Conservation (phyloP, 1,139 yeast genomes). For the Yamadazyma sp. region DNA sequence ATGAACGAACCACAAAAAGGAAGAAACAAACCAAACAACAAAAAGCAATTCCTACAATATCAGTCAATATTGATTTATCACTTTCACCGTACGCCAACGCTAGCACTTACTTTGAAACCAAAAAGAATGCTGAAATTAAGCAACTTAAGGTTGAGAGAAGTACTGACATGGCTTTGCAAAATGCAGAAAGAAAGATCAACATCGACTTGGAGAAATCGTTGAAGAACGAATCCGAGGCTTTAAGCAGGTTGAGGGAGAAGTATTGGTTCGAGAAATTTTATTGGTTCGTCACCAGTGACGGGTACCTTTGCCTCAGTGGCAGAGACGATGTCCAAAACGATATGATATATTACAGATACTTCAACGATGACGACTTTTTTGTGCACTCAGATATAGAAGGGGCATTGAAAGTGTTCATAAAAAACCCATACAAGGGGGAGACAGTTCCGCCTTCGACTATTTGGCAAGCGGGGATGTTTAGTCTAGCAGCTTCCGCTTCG, state of each 20-base stretch:
- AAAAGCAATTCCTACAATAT: slow-evolving; percentile 20
- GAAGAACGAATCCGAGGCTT: slow-evolving; percentile 61
- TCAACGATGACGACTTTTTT: slow-evolving; percentile 68
- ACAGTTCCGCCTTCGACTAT: slow-evolving; percentile 81
- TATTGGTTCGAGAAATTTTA: slow-evolving; percentile 92
- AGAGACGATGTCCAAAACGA: slow-evolving; percentile 85
- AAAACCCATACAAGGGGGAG: slow-evolving; percentile 65
- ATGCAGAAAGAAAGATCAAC: slow-evolving; percentile 78
- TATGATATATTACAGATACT: slow-evolving; percentile 74
- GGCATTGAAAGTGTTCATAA: slow-evolving; percentile 73
- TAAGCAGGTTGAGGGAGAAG: slow-evolving; percentile 68
- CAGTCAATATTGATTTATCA: slow-evolving; percentile 66
- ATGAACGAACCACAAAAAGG: slow-evolving; percentile 25
- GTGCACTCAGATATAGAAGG: slow-evolving; percentile 78
- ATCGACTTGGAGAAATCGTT: slow-evolving; percentile 69
- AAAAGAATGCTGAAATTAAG: slow-evolving; percentile 74
- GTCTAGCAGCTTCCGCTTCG: slow-evolving; percentile 80
- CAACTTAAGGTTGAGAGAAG: slow-evolving; percentile 80
- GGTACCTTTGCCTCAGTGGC: slow-evolving; percentile 84
- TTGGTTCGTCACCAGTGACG: slow-evolving; percentile 92
- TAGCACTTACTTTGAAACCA: slow-evolving; percentile 76
- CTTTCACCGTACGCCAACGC: slow-evolving; percentile 90
- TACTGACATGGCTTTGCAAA: slow-evolving; percentile 75
- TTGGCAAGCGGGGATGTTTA: slow-evolving; percentile 84
- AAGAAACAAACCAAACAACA: slow-evolving; percentile 13